Percentiles rank a stretch among this genome's conserved stretches.
phyloP scores from a whole-genome alignment of 495 filamentous ascomycete genomes.

The Penicillium arizonense region DNA sequence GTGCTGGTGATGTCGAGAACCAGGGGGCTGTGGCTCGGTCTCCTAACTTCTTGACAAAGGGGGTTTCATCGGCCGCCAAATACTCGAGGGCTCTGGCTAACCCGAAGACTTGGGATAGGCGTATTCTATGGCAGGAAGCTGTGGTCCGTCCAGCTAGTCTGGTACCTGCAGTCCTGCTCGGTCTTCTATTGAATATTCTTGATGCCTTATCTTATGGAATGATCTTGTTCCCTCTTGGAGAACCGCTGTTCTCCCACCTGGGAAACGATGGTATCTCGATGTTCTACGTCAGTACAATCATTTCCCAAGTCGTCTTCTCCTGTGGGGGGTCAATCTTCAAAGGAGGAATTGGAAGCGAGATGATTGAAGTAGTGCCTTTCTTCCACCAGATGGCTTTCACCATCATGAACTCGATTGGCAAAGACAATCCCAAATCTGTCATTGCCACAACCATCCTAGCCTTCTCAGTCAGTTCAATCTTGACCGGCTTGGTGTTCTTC shows the following conservation, averaged over 20 bases:
- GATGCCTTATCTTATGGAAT: conserved; percentile 96
- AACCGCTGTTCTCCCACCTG: conserved; percentile 75
- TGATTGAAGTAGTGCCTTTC: conserved; percentile 98
- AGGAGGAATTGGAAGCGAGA: conserved; percentile 92
- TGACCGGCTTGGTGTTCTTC: conserved; percentile 91
- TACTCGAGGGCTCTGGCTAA: conserved; percentile 35
- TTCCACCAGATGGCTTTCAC: conserved; percentile 96
- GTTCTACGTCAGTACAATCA: conserved; percentile 96
- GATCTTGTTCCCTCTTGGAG: conserved; percentile 91
- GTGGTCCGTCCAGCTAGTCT: conserved; percentile 65
- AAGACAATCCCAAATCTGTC: conserved; percentile 77
- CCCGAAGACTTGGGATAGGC: conserved; percentile 72
- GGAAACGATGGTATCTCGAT: conserved; percentile 95
- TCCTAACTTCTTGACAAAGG: conserved; percentile 14
- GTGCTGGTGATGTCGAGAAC: conserved; percentile 37
- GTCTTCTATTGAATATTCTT: conserved; percentile 85
- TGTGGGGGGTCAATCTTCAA: conserved; percentile 80
- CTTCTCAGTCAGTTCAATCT: conserved; percentile 85
- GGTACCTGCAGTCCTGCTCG: conserved; percentile 83
- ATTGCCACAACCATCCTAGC: conserved; percentile 89
- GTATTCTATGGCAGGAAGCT: conserved; percentile 59
- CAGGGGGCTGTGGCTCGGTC: conserved; percentile 22
- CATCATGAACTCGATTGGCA: conserved; percentile 74
- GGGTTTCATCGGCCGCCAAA: conserved; percentile 24
- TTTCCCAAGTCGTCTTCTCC: conserved; percentile 92